These are phyloP conservation scores for Phlebiopsis flavidoalba DNA, from an alignment of 768 basidiomycete species.

Conservation along the genomic window DNA sequence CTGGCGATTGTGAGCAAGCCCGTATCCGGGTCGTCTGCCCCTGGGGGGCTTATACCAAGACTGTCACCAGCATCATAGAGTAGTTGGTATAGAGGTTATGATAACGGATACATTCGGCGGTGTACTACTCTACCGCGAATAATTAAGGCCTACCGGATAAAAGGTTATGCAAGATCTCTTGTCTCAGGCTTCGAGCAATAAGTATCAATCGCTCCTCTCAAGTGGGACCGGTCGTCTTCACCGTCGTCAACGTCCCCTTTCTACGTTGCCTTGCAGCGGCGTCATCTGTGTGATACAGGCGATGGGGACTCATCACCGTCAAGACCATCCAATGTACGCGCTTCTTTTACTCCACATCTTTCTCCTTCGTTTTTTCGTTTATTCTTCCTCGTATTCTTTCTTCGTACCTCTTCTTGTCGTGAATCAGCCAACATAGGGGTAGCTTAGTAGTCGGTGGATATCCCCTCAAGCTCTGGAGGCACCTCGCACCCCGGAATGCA, in stretches of 20 bases:
- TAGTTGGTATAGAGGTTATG: background rate
- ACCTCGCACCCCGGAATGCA: conserved; percentile 60
- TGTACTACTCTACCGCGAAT: background rate
- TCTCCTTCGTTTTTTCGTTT: background rate
- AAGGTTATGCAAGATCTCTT: background rate
- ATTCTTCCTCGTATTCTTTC: conserved; percentile 2
- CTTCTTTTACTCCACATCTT: background rate
- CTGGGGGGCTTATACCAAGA: no score
- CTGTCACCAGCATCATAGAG: background rate
- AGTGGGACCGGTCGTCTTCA: conserved; percentile 1
- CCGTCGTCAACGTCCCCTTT: background rate
- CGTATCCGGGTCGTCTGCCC: background rate
- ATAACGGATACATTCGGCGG: conserved; percentile 9
- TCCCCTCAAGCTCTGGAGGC: conserved; percentile 41
- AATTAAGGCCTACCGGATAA: background rate
- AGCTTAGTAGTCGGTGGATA: conserved; percentile 52
- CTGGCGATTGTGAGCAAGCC: conserved; percentile 32
- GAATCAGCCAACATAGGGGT: conserved; percentile 47
- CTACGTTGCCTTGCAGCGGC: background rate
- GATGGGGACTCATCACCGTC: background rate
- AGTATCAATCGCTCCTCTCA: background rate
- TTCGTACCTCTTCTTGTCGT: conserved; percentile 1
- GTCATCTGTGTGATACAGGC: background rate
- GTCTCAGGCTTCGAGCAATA: background rate
- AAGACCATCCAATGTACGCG: background rate